Conservation (phyloP, 2,329 filamentous ascomycete genomes). For the Pleoardoris graminearum region DNA sequence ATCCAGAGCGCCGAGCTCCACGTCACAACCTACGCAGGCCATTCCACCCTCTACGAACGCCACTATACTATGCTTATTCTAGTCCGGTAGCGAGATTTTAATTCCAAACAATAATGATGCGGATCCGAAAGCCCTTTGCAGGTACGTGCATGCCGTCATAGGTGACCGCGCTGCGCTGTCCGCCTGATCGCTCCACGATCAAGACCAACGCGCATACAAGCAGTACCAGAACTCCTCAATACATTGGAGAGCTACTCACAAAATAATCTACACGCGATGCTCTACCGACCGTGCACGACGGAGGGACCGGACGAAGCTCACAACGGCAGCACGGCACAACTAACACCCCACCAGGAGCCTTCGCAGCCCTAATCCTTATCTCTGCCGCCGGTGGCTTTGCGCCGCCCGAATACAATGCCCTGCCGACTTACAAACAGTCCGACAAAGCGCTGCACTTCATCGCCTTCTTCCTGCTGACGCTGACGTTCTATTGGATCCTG, state of each 20-base stretch:
- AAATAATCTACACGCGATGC: too few relatives aligned
- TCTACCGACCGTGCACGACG: too few relatives aligned
- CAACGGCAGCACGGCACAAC: neutral
- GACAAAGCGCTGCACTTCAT: conserved; percentile 88
- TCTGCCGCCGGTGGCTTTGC: conserved; percentile 75
- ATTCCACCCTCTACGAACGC: neutral
- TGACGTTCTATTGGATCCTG: conserved; percentile 93
- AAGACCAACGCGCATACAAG: too few relatives aligned
- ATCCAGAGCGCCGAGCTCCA: conserved; percentile 1
- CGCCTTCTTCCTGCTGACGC: conserved; percentile 87
- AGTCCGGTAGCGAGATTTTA: neutral
- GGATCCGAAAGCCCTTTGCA: conserved; percentile 85
- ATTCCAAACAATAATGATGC: conserved; percentile 58
- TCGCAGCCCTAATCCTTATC: conserved; percentile 65
- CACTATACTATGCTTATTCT: conserved; percentile 1
- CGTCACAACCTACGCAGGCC: neutral
- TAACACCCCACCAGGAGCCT: conserved; percentile 42
- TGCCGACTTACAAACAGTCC: conserved; percentile 65
- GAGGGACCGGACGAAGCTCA: neutral
- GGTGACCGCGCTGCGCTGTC: conserved; percentile 15
- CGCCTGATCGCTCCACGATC: conserved; percentile 7
- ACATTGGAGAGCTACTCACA: too few relatives aligned
- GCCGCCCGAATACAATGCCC: conserved; percentile 46
- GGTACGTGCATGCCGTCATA: conserved; percentile 59
- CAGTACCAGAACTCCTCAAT: too few relatives aligned